phyloP scores from a whole-genome alignment of 495 filamentous ascomycete species.

The Podospora conica region DNA sequence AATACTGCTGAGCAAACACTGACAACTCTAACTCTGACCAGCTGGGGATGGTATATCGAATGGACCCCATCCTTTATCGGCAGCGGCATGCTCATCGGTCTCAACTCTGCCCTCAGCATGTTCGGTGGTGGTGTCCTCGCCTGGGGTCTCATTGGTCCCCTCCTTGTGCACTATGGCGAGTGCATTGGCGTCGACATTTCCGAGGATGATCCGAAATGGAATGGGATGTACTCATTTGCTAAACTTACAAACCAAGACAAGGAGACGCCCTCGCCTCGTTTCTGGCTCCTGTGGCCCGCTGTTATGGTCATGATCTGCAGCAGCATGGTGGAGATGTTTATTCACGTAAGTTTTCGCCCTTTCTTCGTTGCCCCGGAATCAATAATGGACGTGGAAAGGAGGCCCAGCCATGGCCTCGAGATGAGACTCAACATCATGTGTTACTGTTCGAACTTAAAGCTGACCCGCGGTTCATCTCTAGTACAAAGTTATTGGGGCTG shows the following conservation, averaged over 20 bases:
- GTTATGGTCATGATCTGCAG: conserved; percentile 59
- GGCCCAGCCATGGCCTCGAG: not conserved
- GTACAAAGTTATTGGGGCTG: conserved; percentile 53
- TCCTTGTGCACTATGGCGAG: conserved; percentile 50
- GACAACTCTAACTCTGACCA: no score
- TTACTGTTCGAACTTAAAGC: not conserved
- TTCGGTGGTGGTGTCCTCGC: conserved; percentile 53
- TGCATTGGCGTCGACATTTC: conserved; percentile 40
- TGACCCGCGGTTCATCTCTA: conserved; percentile 40
- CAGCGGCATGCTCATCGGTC: conserved; percentile 58
- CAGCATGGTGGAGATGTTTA: conserved; percentile 49
- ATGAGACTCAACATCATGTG: no score
- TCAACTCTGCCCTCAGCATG: conserved; percentile 59
- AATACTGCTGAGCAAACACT: no score
- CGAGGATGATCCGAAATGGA: conserved; percentile 45
- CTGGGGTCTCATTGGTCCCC: conserved; percentile 61
- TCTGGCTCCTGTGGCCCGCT: conserved; percentile 63
- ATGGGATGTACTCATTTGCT: conserved; percentile 42
- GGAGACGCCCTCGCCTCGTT: conserved; percentile 49
- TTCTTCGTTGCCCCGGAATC: not conserved
- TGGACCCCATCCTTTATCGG: conserved; percentile 64
- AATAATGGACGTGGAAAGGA: no score
- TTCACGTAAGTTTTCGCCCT: not conserved
- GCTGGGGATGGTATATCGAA: conserved; percentile 57
- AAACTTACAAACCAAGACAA: conserved; percentile 43